Evolutionary conservation across 202 grass and related monocot species (phyloP).

Genomic region (Tripidium arundinaceum): DNA sequence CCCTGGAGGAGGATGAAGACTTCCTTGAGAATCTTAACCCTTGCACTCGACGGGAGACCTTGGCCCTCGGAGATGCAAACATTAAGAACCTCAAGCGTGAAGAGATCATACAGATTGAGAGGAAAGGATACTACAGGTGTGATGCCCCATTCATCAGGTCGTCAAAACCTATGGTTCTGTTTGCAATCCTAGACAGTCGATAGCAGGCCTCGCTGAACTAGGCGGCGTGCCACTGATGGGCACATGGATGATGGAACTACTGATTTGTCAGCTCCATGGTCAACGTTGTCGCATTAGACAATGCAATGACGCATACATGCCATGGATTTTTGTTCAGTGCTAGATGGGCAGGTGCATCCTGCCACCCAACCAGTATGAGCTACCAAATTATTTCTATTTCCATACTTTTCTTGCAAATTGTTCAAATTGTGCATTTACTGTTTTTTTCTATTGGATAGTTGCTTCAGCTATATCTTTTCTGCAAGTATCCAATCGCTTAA

Average conservation of each 20-base stretch:
- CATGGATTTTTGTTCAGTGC: too few relatives aligned
- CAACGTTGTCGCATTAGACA: too few relatives aligned
- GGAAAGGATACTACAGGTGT: conserved; percentile 77
- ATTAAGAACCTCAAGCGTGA: conserved; percentile 71
- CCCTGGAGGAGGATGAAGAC: conserved; percentile 77
- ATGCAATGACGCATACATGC: background rate
- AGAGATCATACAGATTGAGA: conserved; percentile 74
- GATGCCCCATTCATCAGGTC: conserved; percentile 60
- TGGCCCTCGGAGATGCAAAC: conserved; percentile 64
- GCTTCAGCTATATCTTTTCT: too few relatives aligned
- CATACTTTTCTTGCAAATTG: too few relatives aligned
- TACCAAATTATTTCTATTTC: background rate
- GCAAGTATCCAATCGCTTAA: too few relatives aligned
- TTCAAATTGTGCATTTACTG: too few relatives aligned
- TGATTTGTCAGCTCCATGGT: background rate
- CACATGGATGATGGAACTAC: background rate
- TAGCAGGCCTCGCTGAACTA: conserved; percentile 53
- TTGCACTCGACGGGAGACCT: conserved; percentile 54
- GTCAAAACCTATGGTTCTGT: conserved; percentile 61
- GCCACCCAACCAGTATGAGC: background rate
- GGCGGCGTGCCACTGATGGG: background rate
- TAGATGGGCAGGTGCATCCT: too few relatives aligned
- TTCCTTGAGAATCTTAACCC: conserved; percentile 78
- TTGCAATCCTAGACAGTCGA: conserved; percentile 69
- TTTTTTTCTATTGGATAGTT: too few relatives aligned